Evolutionary conservation across 2,329 filamentous ascomycete species (phyloP), one percentile per base, ranked within the genome.

Genomic region (Aureobasidium uvarum): DNA sequence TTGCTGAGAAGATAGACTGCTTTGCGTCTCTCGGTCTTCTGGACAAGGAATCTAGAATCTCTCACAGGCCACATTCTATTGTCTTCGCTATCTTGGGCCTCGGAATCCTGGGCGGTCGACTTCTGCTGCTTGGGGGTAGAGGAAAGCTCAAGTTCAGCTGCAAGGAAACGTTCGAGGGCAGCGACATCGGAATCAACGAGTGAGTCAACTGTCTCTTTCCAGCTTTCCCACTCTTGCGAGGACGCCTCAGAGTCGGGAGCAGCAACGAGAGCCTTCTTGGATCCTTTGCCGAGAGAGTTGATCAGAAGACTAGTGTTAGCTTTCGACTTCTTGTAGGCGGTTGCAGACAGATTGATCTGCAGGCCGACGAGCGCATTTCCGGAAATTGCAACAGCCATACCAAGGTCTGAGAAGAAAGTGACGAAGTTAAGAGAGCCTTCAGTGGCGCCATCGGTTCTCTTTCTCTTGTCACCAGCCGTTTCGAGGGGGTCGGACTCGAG

Each of bases 231-330:
- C 65, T 70, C 56, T 63, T 62, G 31, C 5, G 60, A 28, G 3
- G 60, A 63, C 13, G 10, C 18, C 23, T 63, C 60, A 16, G 48
- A 43, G 36, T 45, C 38, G 2, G 60, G 38, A 6, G 46, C 25
- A 28, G 43, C 46, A 31, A 63, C 46, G 3, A 54, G 60, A n/a
- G 60, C 48, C n/a, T 63, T 63, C 33, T 84, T 78, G 2, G 54
- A 50, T 20, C 88, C 89, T 67, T 87, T 87, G 1, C 89, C 88
- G 63, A 93, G 85, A 0, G 89, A 89, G 72, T 93, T 89, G 39
- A 90, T 88, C 31, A 93, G 78, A 8, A 90, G 79, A 10, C 88
- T 87, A 60, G 74, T 75, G 45, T 74, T 70, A 4, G 71, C 70
- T 69, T 73, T 77, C n/a, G 70, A 68, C 31, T 76, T 73, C 67